Percentiles rank a stretch among this genome's conserved stretches.
These are phyloP conservation scores for Pyrenula massariospora DNA, from an alignment of 495 filamentous ascomycete genomes.

Conservation along the genomic window DNA sequence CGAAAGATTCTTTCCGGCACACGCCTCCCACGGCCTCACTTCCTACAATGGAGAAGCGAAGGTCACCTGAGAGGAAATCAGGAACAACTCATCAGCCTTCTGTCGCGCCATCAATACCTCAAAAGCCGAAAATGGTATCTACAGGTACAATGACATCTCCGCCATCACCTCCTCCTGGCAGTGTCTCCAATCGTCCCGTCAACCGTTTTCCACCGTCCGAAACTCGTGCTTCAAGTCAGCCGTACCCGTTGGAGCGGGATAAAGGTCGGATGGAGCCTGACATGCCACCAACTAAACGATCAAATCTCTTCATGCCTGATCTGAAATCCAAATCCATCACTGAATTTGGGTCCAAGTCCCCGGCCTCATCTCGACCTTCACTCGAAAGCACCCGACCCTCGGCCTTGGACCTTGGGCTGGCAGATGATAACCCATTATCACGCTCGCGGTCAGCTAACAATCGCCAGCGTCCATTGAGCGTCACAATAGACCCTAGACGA, in stretches of 20 bases:
- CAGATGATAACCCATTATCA: slow-evolving; percentile 33
- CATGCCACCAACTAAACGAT: slow-evolving; percentile 20
- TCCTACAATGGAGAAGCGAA: slow-evolving; percentile 13
- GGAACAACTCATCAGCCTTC: slow-evolving; percentile 14
- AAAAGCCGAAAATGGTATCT: slow-evolving; percentile 67
- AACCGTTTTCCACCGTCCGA: slow-evolving; percentile 50
- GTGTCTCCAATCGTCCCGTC: no score
- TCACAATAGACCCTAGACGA: slow-evolving; percentile 63
- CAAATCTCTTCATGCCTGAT: slow-evolving; percentile 20
- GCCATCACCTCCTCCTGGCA: slow-evolving; percentile 36
- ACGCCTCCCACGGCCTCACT: slow-evolving; percentile 12
- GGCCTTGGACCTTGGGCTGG: slow-evolving; percentile 34
- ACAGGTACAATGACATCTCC: slow-evolving; percentile 87
- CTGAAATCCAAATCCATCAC: slow-evolving; percentile 39
- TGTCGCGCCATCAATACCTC: slow-evolving; percentile 48
- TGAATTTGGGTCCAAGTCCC: slow-evolving; percentile 30
- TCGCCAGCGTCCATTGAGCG: slow-evolving; percentile 57
- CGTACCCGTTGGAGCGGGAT: slow-evolving; percentile 23
- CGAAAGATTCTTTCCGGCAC: slow-evolving; percentile 13
- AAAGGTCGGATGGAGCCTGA: slow-evolving; percentile 11
- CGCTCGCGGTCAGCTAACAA: slow-evolving; percentile 55
- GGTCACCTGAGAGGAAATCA: neutral
- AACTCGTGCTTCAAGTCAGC: slow-evolving; percentile 42
- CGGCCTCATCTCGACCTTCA: slow-evolving; percentile 69
- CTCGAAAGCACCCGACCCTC: slow-evolving; percentile 62